phyloP scores from a whole-genome alignment of 495 filamentous ascomycete genomes.

The Penicillium herquei region DNA sequence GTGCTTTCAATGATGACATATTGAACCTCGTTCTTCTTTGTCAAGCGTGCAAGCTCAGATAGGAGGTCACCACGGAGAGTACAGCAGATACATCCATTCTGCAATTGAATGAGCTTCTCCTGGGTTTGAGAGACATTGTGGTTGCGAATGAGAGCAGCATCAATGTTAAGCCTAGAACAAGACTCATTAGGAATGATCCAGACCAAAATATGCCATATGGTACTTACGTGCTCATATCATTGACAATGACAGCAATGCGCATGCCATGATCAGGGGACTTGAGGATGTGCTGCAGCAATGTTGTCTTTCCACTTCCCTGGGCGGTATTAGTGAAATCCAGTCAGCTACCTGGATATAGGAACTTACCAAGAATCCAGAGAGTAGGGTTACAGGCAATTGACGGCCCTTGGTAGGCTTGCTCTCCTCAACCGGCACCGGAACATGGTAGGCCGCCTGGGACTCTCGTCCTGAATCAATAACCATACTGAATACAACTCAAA shows the following conservation, averaged over 20 bases:
- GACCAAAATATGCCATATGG: not conserved
- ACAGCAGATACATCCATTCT: slow-evolving; percentile 64
- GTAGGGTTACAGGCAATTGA: slow-evolving; percentile 45
- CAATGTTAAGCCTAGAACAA: slow-evolving; percentile 49
- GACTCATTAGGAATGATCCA: not conserved
- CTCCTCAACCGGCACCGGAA: slow-evolving; percentile 7
- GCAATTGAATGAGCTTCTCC: slow-evolving; percentile 57
- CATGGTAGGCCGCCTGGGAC: slow-evolving; percentile 18
- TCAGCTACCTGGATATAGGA: not conserved
- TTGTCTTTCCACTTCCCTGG: slow-evolving; percentile 58
- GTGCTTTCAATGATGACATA: slow-evolving; percentile 62
- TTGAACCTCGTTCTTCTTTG: slow-evolving; percentile 48
- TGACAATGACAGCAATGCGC: slow-evolving; percentile 56
- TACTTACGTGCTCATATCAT: slow-evolving; percentile 53
- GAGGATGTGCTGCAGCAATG: slow-evolving; percentile 56
- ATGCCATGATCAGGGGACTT: slow-evolving; percentile 52
- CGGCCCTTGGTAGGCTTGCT: slow-evolving; percentile 8
- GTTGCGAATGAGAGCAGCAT: slow-evolving; percentile 52
- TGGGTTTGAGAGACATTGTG: slow-evolving; percentile 52
- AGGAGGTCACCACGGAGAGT: slow-evolving; percentile 58
- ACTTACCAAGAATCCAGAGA: slow-evolving; percentile 48
- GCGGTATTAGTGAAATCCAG: not conserved
- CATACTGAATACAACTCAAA: slow-evolving; percentile 13
- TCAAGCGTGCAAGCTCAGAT: slow-evolving; percentile 50
- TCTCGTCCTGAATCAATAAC: slow-evolving; percentile 34